Base-by-base conservation (phyloP, 495 filamentous ascomycete genomes). In the Neurospora africana region DNA sequence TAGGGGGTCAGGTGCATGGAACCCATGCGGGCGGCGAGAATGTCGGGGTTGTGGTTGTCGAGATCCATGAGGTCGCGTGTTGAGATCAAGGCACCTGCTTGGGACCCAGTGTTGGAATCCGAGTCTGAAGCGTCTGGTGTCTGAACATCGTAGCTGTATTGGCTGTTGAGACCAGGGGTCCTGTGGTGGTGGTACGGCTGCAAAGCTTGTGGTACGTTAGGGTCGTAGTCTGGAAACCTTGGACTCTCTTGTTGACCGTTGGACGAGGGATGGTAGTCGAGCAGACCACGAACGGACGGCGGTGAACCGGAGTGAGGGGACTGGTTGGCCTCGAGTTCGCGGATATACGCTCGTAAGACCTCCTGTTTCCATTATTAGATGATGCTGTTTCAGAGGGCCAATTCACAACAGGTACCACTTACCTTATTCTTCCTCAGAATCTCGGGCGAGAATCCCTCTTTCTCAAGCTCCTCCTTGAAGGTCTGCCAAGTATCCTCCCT, bases 331-430 rank as follows among this genome's bases (percentile, higher is more conserved):
- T 87, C 83, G 72, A 87, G 79, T 76, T 87, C 81, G 27, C 85
- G 82, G 68, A 88, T 87, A 73, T 87, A 87, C 39, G 86, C 85
- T 71, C 83, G 80, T 15, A 88, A 78, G 27, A 87, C 81, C 74
- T 86, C 85, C 85, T 87, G 74, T 37, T 71, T 74, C 69, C 47
- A 19, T 33, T 67, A 71, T 73, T 5, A 73, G 71, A 30, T 19
- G 35, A 11, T 61, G 11, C 6, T n/a, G 33, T 41, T 21, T 41
- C 44, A 68, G 10, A 6, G 44, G 13, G 10, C 44, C 44, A 19
- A 11, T 27, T 40, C 39, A 71, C n/a, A 3, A 36, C 19, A 44
- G 30, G 35, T 35, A 17, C 23, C 23, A 41, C 81, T 61, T 74
- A 87, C 83, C 82, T 86, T 85, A 75, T 88, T 83, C 67, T 84